phyloP scores from a whole-genome alignment of 305 asterid genomes.

The Caryopteris hybrid region DNA sequence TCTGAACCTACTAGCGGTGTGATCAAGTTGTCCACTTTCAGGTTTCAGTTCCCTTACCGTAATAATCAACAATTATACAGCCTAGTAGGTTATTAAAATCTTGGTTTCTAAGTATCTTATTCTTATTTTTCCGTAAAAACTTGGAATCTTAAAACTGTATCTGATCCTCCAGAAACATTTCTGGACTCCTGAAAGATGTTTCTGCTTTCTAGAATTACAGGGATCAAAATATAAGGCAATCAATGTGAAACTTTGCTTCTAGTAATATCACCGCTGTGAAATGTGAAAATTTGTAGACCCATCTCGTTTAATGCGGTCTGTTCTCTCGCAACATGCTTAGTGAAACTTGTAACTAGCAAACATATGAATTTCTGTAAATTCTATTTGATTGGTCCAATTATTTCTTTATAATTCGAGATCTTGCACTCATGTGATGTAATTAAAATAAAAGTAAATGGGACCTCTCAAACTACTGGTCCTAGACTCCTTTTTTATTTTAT shows the following conservation, averaged over 20 bases:
- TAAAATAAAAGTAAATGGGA: conserved; percentile 5
- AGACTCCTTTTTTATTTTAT: too few relatives aligned
- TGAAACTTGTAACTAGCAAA: background rate
- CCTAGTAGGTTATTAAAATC: too few relatives aligned
- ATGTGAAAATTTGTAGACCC: background rate
- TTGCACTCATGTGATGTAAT: background rate
- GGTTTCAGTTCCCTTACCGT: too few relatives aligned
- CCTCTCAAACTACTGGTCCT: background rate
- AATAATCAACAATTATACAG: too few relatives aligned
- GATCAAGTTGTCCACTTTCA: background rate
- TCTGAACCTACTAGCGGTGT: background rate
- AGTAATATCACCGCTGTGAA: background rate
- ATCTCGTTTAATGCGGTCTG: background rate
- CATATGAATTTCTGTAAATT: background rate
- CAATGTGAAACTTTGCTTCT: background rate
- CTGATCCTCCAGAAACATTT: background rate
- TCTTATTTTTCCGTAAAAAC: background rate
- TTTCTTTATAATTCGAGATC: background rate
- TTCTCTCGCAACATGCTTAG: background rate
- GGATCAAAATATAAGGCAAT: background rate
- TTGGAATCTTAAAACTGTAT: background rate
- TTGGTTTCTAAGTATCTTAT: too few relatives aligned
- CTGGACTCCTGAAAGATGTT: background rate
- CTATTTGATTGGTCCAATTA: background rate
- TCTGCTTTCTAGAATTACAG: background rate